Conservation (phyloP, 495 filamentous ascomycete species). For the Hypoxylon crocopeplum region DNA sequence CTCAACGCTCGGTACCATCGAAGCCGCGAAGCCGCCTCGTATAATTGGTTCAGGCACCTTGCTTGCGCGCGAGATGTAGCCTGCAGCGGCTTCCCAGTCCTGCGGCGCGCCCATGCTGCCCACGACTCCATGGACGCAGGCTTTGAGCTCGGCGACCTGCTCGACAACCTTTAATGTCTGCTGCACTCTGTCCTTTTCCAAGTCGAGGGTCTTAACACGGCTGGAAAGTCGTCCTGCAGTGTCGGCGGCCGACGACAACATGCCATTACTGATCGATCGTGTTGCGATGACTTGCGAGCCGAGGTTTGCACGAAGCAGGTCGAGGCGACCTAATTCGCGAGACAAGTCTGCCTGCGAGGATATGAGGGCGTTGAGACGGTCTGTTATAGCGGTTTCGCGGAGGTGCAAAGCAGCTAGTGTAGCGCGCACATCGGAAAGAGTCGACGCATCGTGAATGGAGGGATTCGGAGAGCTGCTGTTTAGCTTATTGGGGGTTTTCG, state of each 20-base stretch:
- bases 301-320: slow-evolving; percentile 85
- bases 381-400: slow-evolving; percentile 76
- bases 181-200: slow-evolving; percentile 88
- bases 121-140: slow-evolving; percentile 92
- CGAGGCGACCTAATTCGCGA: slow-evolving; percentile 83
- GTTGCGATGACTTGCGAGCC: slow-evolving; percentile 88
- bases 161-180: slow-evolving; percentile 91
- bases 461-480: slow-evolving; percentile 37
- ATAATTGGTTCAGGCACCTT: slow-evolving; percentile 81
- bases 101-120: slow-evolving; percentile 97
- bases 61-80: slow-evolving; percentile 81
- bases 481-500: slow-evolving; percentile 36
- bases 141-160: slow-evolving; percentile 93
- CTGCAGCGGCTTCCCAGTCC: slow-evolving; percentile 97
- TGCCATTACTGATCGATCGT: slow-evolving; percentile 81
- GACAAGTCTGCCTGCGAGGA: slow-evolving; percentile 82
- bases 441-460: slow-evolving; percentile 70
- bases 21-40: slow-evolving; percentile 84
- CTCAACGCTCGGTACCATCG: slow-evolving; percentile 93
- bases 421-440: slow-evolving; percentile 78
- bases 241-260: slow-evolving; percentile 82
- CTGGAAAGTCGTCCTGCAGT: slow-evolving; percentile 87
- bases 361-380: slow-evolving; percentile 75
- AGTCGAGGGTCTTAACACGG: slow-evolving; percentile 83
- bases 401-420: slow-evolving; percentile 74